Percentiles rank a stretch among this genome's conserved stretches.
These are phyloP conservation scores for Apophysomyces elegans DNA, from an alignment of 371 early-diverging fungal species.

Conservation along the genomic window DNA sequence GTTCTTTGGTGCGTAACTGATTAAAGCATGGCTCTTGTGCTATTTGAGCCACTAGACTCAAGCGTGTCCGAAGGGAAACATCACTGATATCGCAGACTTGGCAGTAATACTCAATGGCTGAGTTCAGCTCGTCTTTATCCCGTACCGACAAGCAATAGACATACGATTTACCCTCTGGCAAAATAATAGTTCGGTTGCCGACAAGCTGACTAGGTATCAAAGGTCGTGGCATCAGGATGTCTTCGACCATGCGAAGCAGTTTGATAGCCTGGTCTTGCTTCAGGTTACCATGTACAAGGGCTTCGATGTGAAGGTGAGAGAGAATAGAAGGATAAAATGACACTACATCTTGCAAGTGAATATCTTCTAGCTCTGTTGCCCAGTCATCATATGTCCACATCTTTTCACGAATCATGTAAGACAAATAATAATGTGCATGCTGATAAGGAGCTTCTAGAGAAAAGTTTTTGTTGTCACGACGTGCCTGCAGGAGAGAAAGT, in stretches of 20 bases:
- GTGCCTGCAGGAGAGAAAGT: constrained; percentile 33
- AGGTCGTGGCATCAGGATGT: constrained; percentile 55
- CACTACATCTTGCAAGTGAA: constrained; percentile 72
- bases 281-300: constrained; percentile 85
- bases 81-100: constrained; percentile 63
- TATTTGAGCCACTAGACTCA: constrained; percentile 76
- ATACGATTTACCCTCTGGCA: constrained; percentile 56
- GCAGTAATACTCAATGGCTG: constrained; percentile 80
- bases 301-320: constrained; percentile 72
- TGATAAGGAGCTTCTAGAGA: constrained; percentile 72
- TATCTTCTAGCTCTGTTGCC: constrained; percentile 50
- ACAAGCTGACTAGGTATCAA: constrained; percentile 65
- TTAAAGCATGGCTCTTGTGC: constrained; percentile 90
- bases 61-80: constrained; percentile 54
- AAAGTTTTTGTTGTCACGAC: constrained; percentile 70
- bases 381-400: constrained; percentile 85
- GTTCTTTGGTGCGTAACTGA: constrained; percentile 89
- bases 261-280: constrained; percentile 59
- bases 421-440: constrained; percentile 75
- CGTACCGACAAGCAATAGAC: constrained; percentile 63
- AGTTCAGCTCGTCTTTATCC: constrained; percentile 80
- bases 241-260: constrained; percentile 57
- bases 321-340: constrained; percentile 70
- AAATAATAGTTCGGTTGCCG: constrained; percentile 59
- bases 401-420: constrained; percentile 68